A percentile compares a stretch with the other conserved stretches of the same genome.
These are phyloP conservation scores for Xylaria polymorpha DNA, from an alignment of 2,329 filamentous ascomycete genomes.

Conservation along the genomic window DNA sequence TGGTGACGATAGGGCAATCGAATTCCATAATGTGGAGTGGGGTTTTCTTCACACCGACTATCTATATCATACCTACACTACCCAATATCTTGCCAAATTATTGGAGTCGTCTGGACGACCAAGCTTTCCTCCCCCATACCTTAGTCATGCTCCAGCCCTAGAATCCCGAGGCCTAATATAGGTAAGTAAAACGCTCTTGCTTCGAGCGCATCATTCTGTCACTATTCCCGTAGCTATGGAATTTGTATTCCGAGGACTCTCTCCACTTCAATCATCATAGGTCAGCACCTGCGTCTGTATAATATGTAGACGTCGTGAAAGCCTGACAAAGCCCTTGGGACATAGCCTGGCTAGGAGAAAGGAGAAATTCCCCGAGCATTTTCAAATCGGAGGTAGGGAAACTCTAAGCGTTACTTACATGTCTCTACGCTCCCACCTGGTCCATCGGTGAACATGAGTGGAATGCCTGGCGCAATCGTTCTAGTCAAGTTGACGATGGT, in stretches of 20 bases:
- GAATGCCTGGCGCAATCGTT: conserved; percentile 24
- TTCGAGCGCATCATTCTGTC: background rate
- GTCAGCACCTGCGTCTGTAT: conserved; percentile 6
- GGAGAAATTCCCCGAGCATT: background rate
- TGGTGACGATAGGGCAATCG: background rate
- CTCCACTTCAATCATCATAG: conserved; percentile 26
- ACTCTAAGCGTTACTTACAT: conserved; percentile 26
- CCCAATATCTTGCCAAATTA: background rate
- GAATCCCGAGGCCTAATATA: background rate
- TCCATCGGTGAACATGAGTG: conserved; percentile 37
- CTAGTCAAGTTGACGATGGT: conserved; percentile 39
- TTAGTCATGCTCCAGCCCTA: background rate
- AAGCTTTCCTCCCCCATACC: background rate
- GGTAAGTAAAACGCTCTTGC: background rate
- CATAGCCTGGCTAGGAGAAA: background rate
- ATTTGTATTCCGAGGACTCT: conserved; percentile 31
- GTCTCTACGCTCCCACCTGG: conserved; percentile 29
- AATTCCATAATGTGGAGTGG: background rate
- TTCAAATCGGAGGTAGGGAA: background rate
- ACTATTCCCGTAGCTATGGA: conserved; percentile 16
- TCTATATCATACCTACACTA: background rate
- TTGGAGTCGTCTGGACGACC: background rate
- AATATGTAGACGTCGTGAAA: background rate
- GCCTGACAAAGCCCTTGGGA: background rate
- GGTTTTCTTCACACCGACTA: background rate